Evolutionary conservation across 1,139 yeast species (phyloP).

Genomic region (Suhomyces coccinellae): DNA sequence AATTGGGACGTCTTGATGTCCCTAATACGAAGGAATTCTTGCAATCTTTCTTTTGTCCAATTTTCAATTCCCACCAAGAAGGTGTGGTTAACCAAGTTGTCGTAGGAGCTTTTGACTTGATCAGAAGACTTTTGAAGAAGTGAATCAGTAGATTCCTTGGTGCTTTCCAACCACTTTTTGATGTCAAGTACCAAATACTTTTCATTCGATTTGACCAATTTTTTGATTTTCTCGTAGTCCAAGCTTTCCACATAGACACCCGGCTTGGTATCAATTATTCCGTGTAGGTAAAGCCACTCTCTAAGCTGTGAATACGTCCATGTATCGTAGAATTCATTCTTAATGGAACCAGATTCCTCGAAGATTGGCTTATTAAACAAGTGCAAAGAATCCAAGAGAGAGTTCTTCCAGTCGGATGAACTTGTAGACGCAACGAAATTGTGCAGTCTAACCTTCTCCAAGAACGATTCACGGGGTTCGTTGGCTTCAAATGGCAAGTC

Average conservation of each 20-base stretch:
- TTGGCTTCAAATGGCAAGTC: slow-evolving; percentile 42
- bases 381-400: slow-evolving; percentile 40
- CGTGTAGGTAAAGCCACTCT: slow-evolving; percentile 33
- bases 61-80: slow-evolving; percentile 45
- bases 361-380: slow-evolving; percentile 34
- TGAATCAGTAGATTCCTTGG: slow-evolving; percentile 26
- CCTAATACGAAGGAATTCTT: slow-evolving; percentile 53
- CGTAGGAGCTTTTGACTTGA: slow-evolving; percentile 19
- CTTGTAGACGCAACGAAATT: slow-evolving; percentile 40
- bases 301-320: slow-evolving; percentile 34
- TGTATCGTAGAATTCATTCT: slow-evolving; percentile 46
- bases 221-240: slow-evolving; percentile 20
- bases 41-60: slow-evolving; percentile 52
- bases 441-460: slow-evolving; percentile 43
- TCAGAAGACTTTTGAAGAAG: slow-evolving; percentile 26
- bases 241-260: slow-evolving; percentile 22
- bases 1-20: slow-evolving; percentile 48
- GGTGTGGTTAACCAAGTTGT: slow-evolving; percentile 43
- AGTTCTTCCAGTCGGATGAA: slow-evolving; percentile 35
- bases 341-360: slow-evolving; percentile 42
- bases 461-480: slow-evolving; percentile 41
- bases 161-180: slow-evolving; percentile 33
- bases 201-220: slow-evolving; percentile 20
- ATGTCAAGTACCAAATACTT: slow-evolving; percentile 46
- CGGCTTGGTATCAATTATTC: slow-evolving; percentile 27